phyloP scores from a whole-genome alignment of 2,329 filamentous ascomycete species.

The Diaporthe aspalathi region DNA sequence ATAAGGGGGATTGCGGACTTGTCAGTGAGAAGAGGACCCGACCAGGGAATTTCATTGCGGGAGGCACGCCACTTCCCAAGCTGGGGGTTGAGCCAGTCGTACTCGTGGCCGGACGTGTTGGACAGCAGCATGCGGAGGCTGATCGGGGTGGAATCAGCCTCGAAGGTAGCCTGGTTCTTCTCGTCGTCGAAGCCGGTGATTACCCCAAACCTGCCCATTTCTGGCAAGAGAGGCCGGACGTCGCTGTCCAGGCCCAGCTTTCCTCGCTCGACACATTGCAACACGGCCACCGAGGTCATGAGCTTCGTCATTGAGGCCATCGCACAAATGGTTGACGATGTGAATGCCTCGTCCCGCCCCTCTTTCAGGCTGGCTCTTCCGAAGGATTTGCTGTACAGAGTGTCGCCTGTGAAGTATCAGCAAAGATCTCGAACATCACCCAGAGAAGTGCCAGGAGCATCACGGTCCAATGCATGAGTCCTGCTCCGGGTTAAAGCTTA shows the following conservation, averaged over 20 bases:
- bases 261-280: conserved; percentile 55
- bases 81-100: conserved; percentile 50
- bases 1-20: conserved; percentile 44
- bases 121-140: conserved; percentile 59
- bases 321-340: conserved; percentile 41
- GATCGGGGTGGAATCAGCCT: conserved; percentile 48
- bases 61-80: conserved; percentile 43
- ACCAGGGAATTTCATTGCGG: conserved; percentile 41
- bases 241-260: conserved; percentile 52
- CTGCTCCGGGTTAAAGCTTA: background rate
- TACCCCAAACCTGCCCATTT: conserved; percentile 56
- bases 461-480: background rate
- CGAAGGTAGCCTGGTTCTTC: conserved; percentile 49
- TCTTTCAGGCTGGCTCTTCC: conserved; percentile 42
- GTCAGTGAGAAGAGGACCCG: conserved; percentile 36
- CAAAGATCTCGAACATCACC: background rate
- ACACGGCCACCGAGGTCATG: conserved; percentile 50
- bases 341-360: conserved; percentile 43
- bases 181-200: conserved; percentile 53
- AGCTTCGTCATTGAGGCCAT: conserved; percentile 56
- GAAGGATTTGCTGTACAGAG: conserved; percentile 43
- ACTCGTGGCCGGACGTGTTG: conserved; percentile 58
- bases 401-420: conserved; percentile 39
- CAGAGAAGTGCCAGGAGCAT: background rate
- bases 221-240: conserved; percentile 53